These are phyloP conservation scores for Vicia faba DNA, from an alignment of 306 rosid genomes.

Conservation along the genomic window DNA sequence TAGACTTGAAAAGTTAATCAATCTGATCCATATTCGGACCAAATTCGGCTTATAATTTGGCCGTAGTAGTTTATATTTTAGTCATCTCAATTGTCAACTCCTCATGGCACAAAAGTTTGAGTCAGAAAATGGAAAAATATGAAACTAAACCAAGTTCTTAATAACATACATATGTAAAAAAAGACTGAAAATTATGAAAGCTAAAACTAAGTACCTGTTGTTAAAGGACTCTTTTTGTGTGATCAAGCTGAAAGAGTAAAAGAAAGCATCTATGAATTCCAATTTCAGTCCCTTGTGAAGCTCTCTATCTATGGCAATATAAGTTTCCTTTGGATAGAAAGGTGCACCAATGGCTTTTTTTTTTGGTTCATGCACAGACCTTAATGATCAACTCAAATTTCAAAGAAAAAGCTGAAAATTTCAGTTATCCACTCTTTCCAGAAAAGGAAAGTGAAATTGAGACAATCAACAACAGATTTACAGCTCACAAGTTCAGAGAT, in stretches of 20 bases:
- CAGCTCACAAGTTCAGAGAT: conserved; percentile 29
- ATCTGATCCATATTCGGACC: background rate
- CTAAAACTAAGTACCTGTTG: conserved; percentile 37
- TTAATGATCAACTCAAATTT: conserved; percentile 38
- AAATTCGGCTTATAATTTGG: background rate
- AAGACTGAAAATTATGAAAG: conserved; percentile 28
- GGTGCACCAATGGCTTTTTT: conserved; percentile 54
- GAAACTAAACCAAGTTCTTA: conserved; percentile 23
- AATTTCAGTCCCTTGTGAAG: conserved; percentile 45
- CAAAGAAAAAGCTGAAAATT: conserved; percentile 44
- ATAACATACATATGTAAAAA: background rate
- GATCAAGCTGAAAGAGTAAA: conserved; percentile 17
- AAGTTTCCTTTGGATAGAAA: conserved; percentile 56
- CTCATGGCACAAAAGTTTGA: conserved; percentile 17
- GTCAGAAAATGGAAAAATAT: conserved; percentile 28
- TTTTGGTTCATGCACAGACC: conserved; percentile 31
- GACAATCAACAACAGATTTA: conserved; percentile 33
- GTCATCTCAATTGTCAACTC: conserved; percentile 30
- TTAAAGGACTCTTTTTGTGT: conserved; percentile 27
- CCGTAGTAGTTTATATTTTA: background rate
- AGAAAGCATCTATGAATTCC: conserved; percentile 41
- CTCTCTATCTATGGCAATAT: conserved; percentile 14
- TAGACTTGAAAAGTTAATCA: background rate
- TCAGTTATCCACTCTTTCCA: conserved; percentile 39
- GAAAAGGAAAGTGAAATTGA: conserved; percentile 37